A percentile compares a stretch with the other conserved stretches of the same genome.
Conservation (phyloP, 23 red algal genomes). For the Gracilaria gracilis region DNA sequence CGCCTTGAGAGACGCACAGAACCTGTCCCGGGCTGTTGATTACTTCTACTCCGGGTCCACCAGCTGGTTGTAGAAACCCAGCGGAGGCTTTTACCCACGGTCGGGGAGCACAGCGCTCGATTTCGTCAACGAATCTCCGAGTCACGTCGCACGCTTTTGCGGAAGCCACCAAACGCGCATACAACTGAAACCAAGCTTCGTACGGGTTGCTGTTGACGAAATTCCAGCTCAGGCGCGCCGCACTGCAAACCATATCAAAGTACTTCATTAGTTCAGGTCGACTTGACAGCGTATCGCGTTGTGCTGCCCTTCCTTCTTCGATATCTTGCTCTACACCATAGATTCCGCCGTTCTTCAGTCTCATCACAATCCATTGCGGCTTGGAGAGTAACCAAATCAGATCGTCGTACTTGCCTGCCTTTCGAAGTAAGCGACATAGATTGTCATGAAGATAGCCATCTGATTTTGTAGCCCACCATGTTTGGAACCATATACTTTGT, state of each 20-base stretch:
- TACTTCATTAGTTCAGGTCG: not conserved
- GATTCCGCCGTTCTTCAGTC: constrained; percentile 8
- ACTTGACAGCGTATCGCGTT: not conserved
- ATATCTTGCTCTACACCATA: constrained; percentile 1
- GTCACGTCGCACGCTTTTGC: not conserved
- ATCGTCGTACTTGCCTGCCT: not conserved
- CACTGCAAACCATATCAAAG: not conserved
- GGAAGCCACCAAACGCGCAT: not conserved
- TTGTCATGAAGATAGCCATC: constrained; percentile 8
- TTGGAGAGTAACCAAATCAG: constrained; percentile 24
- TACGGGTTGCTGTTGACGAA: not conserved
- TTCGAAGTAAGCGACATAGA: not conserved
- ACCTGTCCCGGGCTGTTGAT: not conserved
- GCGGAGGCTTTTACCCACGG: not conserved
- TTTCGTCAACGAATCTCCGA: not conserved
- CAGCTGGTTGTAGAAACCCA: not conserved
- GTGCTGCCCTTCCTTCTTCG: not conserved
- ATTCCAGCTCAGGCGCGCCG: not conserved
- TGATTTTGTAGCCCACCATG: not conserved
- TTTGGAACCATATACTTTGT: not conserved
- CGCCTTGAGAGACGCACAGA: not conserved
- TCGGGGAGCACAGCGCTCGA: not conserved
- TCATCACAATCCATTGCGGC: constrained; percentile 20
- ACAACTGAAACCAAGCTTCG: not conserved
- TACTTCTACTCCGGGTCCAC: not conserved